phyloP scores from a whole-genome alignment of 1,139 yeast species.

The Lodderomyces oxycetoniae region DNA sequence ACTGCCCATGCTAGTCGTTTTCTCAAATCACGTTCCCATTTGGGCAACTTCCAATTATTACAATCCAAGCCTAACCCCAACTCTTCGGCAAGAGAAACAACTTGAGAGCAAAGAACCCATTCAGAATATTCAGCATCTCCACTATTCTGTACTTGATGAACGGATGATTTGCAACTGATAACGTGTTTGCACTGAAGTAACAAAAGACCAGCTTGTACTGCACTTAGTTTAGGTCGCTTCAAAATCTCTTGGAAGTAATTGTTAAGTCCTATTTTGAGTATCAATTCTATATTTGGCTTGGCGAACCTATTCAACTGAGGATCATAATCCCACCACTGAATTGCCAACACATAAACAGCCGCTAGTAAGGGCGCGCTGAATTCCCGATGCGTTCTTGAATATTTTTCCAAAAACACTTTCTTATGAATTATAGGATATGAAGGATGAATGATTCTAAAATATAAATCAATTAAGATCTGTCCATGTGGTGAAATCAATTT shows the following conservation, averaged over 20 bases:
- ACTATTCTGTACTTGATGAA: constrained; percentile 7
- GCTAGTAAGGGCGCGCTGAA: constrained; percentile 74
- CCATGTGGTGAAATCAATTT: constrained; percentile 75
- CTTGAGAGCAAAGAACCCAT: constrained; percentile 85
- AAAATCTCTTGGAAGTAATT: constrained; percentile 62
- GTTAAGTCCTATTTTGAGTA: constrained; percentile 48
- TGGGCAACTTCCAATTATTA: constrained; percentile 81
- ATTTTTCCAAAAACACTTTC: constrained; percentile 70
- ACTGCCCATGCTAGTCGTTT: constrained; percentile 92
- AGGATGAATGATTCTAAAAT: constrained; percentile 73
- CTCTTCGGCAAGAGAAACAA: constrained; percentile 81
- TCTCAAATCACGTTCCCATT: constrained; percentile 86
- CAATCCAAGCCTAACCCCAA: constrained; percentile 84
- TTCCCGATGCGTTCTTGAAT: constrained; percentile 70
- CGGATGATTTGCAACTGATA: constrained; percentile 13
- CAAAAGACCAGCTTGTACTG: constrained; percentile 74
- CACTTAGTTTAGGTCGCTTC: constrained; percentile 71
- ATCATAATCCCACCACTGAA: constrained; percentile 84
- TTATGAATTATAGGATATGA: constrained; percentile 75
- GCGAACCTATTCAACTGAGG: constrained; percentile 60
- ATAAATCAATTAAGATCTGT: constrained; percentile 61
- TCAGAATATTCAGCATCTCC: constrained; percentile 47
- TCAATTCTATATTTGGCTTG: constrained; percentile 57
- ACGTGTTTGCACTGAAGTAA: constrained; percentile 60
- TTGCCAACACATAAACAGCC: constrained; percentile 68